phyloP scores from a whole-genome alignment of 2,329 filamentous ascomycete species.

The Bipolaris zeicola region DNA sequence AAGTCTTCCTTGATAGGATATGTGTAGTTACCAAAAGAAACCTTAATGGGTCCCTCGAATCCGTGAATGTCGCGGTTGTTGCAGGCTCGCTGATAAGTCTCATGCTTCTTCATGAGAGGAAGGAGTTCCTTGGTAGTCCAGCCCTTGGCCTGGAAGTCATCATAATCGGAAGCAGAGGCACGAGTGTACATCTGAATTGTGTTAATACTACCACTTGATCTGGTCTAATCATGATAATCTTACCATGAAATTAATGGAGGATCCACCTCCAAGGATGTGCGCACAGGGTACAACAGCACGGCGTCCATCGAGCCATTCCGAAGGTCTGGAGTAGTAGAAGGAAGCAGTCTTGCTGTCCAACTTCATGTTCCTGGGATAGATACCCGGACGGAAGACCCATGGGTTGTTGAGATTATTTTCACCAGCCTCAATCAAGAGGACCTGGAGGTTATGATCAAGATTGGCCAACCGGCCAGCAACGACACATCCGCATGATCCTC shows the following conservation, averaged over 20 bases:
- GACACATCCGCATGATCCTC: slow-evolving; percentile 67
- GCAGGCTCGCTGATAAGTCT: slow-evolving; percentile 69
- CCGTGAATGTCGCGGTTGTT: slow-evolving; percentile 70
- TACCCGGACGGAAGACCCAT: slow-evolving; percentile 75
- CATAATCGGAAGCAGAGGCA: slow-evolving; percentile 73
- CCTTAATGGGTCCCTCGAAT: slow-evolving; percentile 80
- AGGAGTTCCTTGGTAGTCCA: slow-evolving; percentile 77
- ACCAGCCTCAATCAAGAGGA: slow-evolving; percentile 72
- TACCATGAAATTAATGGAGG: slow-evolving; percentile 79
- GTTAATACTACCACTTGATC: background rate
- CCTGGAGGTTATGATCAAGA: slow-evolving; percentile 73
- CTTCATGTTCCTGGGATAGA: slow-evolving; percentile 81
- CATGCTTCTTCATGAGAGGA: slow-evolving; percentile 79
- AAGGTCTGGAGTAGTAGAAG: slow-evolving; percentile 79
- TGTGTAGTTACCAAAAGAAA: slow-evolving; percentile 78
- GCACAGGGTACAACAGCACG: slow-evolving; percentile 76
- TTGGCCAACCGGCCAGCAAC: slow-evolving; percentile 68
- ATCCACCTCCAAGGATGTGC: slow-evolving; percentile 73
- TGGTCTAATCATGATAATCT: background rate
- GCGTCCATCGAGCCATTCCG: slow-evolving; percentile 72
- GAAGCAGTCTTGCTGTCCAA: slow-evolving; percentile 80
- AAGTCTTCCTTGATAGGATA: slow-evolving; percentile 86
- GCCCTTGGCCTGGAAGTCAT: slow-evolving; percentile 80
- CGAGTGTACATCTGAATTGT: slow-evolving; percentile 71
- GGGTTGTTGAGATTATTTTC: slow-evolving; percentile 79